These are phyloP conservation scores for Bifiguratus adelaidae DNA, from an alignment of 192 early-diverging fungal genomes.

Conservation along the genomic window DNA sequence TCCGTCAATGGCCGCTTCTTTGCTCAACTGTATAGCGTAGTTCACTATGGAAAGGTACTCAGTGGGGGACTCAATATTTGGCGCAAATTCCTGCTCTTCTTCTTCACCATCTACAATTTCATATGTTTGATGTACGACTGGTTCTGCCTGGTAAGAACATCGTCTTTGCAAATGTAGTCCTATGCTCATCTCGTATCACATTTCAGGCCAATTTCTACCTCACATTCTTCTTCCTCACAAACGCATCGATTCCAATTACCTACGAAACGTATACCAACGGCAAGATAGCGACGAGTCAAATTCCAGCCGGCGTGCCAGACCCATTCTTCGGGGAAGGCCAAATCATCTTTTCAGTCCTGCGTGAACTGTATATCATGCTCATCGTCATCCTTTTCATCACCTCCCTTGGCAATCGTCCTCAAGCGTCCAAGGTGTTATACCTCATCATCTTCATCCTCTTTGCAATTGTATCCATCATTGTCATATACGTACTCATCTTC, in stretches of 20 bases:
- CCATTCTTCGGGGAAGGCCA: conserved; percentile 53
- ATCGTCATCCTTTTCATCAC: conserved; percentile 78
- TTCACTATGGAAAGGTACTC: conserved; percentile 53
- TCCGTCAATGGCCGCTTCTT: conserved; percentile 83
- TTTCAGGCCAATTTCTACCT: conserved; percentile 77
- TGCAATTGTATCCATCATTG: conserved; percentile 45
- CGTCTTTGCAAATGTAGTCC: background rate
- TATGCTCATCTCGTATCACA: conserved; percentile 5
- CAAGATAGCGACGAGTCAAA: background rate
- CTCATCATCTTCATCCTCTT: conserved; percentile 45
- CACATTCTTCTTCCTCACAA: conserved; percentile 76
- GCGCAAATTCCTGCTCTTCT: conserved; percentile 48
- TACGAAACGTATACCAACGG: conserved; percentile 5
- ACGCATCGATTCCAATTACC: conserved; percentile 18
- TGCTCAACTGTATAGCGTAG: conserved; percentile 62
- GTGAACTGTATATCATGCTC: conserved; percentile 68
- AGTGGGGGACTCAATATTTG: conserved; percentile 48
- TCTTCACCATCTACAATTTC: conserved; percentile 61
- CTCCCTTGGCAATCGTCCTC: conserved; percentile 92
- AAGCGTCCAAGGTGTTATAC: conserved; percentile 74
- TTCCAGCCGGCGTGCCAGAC: conserved; percentile 36
- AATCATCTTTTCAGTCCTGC: conserved; percentile 54
- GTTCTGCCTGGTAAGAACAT: conserved; percentile 41
- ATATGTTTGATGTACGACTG: conserved; percentile 53
- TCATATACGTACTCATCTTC: conserved; percentile 64